Conservation (phyloP, 306 rosid genomes). For the Mucuna pruriens region DNA sequence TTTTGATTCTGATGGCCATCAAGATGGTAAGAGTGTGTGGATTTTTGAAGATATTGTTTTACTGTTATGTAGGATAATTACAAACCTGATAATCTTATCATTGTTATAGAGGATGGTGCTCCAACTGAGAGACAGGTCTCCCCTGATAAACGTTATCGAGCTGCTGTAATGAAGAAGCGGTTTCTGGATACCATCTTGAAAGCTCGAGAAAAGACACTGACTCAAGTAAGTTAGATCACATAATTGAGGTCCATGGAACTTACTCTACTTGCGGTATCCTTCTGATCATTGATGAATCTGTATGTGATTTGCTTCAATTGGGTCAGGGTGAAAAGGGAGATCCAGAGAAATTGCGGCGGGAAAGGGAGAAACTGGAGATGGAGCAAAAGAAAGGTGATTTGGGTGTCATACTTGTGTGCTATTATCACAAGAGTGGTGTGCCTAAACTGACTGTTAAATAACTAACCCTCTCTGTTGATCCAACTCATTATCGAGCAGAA, state of each 20-base stretch:
- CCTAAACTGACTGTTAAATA: slow-evolving; percentile 13
- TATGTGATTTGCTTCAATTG: slow-evolving; percentile 34
- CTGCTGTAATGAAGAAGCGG: slow-evolving; percentile 69
- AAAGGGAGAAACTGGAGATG: slow-evolving; percentile 76
- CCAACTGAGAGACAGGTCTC: slow-evolving; percentile 73
- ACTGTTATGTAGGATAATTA: slow-evolving; percentile 34
- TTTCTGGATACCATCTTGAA: slow-evolving; percentile 85
- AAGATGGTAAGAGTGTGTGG: slow-evolving; percentile 65
- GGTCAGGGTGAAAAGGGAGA: slow-evolving; percentile 80
- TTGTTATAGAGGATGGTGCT: slow-evolving; percentile 63
- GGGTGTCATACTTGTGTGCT: not conserved
- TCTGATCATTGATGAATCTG: slow-evolving; percentile 23
- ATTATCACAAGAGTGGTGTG: slow-evolving; percentile 7
- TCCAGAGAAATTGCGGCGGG: slow-evolving; percentile 76
- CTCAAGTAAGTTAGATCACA: slow-evolving; percentile 57
- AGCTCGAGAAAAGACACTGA: slow-evolving; percentile 80
- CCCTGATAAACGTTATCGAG: slow-evolving; percentile 72
- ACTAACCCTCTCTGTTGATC: slow-evolving; percentile 15
- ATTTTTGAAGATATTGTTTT: slow-evolving; percentile 23
- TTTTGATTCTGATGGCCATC: slow-evolving; percentile 64
- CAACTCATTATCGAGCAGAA: slow-evolving; percentile 54
- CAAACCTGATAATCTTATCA: slow-evolving; percentile 31
- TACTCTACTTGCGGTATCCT: slow-evolving; percentile 18
- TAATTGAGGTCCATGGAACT: slow-evolving; percentile 27
- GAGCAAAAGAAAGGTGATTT: slow-evolving; percentile 68